Evolutionary conservation across 371 early-diverging fungal species (phyloP).

Genomic region (Smittium mucronatum): DNA sequence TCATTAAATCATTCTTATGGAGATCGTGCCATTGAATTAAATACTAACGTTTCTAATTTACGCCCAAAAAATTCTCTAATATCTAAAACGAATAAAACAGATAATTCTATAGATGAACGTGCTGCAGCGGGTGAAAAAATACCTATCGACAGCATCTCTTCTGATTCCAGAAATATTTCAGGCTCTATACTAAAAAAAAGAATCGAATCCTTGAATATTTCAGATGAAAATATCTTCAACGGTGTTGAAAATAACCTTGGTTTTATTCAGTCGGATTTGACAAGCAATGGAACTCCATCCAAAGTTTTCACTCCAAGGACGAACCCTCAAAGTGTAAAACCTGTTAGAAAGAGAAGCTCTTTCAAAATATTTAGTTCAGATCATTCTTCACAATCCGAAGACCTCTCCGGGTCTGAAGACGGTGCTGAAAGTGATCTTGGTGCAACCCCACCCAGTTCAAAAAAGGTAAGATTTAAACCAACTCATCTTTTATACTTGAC

Average conservation of each 20-base stretch:
- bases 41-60: neutral
- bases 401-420: neutral
- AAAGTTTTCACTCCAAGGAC: no score
- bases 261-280: neutral
- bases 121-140: neutral
- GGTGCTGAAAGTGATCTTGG: neutral
- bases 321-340: neutral
- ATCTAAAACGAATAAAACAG: neutral
- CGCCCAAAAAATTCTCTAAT: neutral
- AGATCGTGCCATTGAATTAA: neutral
- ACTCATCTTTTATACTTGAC: no score
- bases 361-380: neutral
- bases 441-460: neutral
- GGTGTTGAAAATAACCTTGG: neutral
- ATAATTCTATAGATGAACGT: neutral
- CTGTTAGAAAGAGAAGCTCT: neutral
- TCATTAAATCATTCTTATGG: neutral
- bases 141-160: neutral
- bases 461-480: neutral
- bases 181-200: neutral
- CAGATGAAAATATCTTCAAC: neutral
- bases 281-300: neutral
- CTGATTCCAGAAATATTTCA: neutral
- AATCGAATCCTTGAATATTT: neutral
- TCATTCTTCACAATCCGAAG: neutral